Percentiles rank a stretch among this genome's conserved stretches.
phyloP scores from a whole-genome alignment of 2,329 filamentous ascomycete genomes.

The Periconia sp. region DNA sequence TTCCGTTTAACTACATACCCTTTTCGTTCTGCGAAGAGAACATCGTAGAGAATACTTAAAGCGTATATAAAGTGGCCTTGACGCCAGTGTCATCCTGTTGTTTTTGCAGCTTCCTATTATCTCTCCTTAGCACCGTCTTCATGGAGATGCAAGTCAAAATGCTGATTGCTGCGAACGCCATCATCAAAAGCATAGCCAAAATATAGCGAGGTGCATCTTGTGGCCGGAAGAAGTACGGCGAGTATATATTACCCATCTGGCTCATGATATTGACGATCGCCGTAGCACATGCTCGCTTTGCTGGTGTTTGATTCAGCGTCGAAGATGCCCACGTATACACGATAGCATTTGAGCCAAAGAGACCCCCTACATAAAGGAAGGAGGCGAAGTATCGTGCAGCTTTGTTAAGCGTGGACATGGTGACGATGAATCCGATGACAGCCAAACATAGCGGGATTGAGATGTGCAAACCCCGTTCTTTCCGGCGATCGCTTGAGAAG shows the following conservation, averaged over 20 bases:
- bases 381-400: slow-evolving; percentile 31
- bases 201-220: slow-evolving; percentile 11
- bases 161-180: slow-evolving; percentile 8
- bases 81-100: not conserved
- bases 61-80: not conserved
- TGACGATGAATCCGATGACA: slow-evolving; percentile 21
- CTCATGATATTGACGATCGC: slow-evolving; percentile 17
- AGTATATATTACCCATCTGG: slow-evolving; percentile 13
- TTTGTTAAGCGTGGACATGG: slow-evolving; percentile 17
- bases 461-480: slow-evolving; percentile 20
- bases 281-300: slow-evolving; percentile 12
- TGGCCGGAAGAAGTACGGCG: slow-evolving; percentile 14
- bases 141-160: slow-evolving; percentile 10
- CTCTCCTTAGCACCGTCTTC: slow-evolving; percentile 10
- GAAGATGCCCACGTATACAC: slow-evolving; percentile 43
- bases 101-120: slow-evolving; percentile 1
- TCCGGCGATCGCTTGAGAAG: slow-evolving; percentile 13
- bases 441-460: slow-evolving; percentile 13
- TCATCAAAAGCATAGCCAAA: slow-evolving; percentile 13
- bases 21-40: no score
- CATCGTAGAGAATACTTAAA: no score
- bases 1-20: no score
- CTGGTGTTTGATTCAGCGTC: slow-evolving; percentile 17
- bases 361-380: slow-evolving; percentile 38
- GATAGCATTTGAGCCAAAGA: slow-evolving; percentile 40